These are phyloP conservation scores for Thielaviopsis populi DNA, from an alignment of 2,329 filamentous ascomycete species.

Conservation along the genomic window DNA sequence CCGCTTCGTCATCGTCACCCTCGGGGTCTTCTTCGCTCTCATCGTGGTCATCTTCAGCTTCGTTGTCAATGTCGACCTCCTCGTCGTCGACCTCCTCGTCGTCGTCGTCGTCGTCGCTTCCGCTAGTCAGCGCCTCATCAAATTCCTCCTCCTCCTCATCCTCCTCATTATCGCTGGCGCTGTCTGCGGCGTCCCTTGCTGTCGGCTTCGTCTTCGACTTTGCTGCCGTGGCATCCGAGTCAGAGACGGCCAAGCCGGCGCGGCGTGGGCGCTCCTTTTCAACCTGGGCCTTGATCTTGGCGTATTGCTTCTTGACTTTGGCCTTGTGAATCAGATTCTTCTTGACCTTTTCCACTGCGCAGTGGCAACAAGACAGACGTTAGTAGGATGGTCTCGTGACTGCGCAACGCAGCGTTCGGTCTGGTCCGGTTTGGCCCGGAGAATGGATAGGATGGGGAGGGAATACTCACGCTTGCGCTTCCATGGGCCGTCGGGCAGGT, in stretches of 20 bases:
- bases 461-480: conserved; percentile 49
- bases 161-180: conserved; percentile 20
- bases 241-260: not conserved
- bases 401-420: too few species aligned
- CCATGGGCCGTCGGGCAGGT: conserved; percentile 81
- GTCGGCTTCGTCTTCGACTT: not conserved
- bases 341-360: conserved; percentile 72
- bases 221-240: not conserved
- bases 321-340: conserved; percentile 77
- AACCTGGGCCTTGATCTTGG: conserved; percentile 54
- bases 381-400: not conserved
- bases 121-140: conserved; percentile 6
- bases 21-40: not conserved
- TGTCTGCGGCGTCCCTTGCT: not conserved
- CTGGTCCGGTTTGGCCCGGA: too few species aligned
- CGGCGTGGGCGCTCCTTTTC: conserved; percentile 7
- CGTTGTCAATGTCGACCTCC: not conserved
- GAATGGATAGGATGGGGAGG: too few species aligned
- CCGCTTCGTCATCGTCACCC: not conserved
- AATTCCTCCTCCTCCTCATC: not conserved
- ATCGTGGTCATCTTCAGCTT: not conserved
- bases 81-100: not conserved
- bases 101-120: not conserved
- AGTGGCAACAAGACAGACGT: not conserved
- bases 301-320: conserved; percentile 84